These are phyloP conservation scores for Parafenestella ontariensis DNA, from an alignment of 2,329 filamentous ascomycete species.

Conservation along the genomic window DNA sequence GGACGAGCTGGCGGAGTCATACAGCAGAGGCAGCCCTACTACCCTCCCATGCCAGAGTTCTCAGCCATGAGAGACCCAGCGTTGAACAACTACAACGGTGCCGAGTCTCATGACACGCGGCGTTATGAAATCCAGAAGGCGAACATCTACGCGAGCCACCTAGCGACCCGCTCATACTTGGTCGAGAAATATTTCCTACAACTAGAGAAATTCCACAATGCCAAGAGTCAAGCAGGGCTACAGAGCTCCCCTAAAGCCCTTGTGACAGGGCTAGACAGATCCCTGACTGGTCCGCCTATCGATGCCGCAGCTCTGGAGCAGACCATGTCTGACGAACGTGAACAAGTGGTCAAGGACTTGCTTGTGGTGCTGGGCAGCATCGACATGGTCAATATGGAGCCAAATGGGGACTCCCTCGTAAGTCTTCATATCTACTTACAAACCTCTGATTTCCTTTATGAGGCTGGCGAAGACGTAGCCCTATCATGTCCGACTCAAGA, in stretches of 20 bases:
- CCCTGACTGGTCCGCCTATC: conserved; percentile 23
- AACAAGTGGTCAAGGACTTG: conserved; percentile 81
- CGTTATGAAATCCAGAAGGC: conserved; percentile 87
- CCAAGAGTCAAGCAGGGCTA: conserved; percentile 54
- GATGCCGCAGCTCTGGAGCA: conserved; percentile 60
- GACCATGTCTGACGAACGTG: conserved; percentile 76
- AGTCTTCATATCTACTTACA: conserved; percentile 41
- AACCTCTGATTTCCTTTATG: conserved; percentile 17
- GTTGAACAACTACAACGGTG: conserved; percentile 27
- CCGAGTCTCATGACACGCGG: conserved; percentile 48
- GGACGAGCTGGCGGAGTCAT: conserved; percentile 38
- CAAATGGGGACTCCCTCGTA: conserved; percentile 70
- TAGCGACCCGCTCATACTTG: conserved; percentile 82
- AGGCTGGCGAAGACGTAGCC: conserved; percentile 4
- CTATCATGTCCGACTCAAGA: conserved; percentile 13
- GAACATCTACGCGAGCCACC: conserved; percentile 83
- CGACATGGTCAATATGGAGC: conserved; percentile 84
- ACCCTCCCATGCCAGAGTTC: conserved; percentile 48
- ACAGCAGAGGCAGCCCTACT: conserved; percentile 42
- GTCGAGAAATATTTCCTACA: conserved; percentile 86
- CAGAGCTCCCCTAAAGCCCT: conserved; percentile 36
- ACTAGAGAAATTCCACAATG: conserved; percentile 66
- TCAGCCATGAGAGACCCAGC: conserved; percentile 35
- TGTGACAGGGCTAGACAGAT: conserved; percentile 37
- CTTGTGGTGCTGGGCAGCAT: conserved; percentile 77